Percentiles rank a stretch among this genome's conserved stretches.
Conservation (phyloP, 2,329 filamentous ascomycete genomes). For the Penicillium concentricum region DNA sequence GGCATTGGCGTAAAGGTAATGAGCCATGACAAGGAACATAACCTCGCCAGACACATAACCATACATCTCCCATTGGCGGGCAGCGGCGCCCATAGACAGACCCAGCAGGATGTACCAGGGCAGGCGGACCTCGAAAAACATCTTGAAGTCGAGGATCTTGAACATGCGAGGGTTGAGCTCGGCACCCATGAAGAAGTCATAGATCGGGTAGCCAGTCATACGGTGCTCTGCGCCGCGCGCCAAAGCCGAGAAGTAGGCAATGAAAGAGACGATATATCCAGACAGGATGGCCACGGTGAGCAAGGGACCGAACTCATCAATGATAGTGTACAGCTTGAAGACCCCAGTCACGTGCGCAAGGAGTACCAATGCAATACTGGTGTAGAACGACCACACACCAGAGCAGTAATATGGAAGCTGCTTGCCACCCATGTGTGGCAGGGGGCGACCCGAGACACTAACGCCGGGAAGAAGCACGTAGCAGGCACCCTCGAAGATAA, state of each 20-base stretch:
- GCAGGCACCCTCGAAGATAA: constrained; percentile 76
- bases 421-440: constrained; percentile 77
- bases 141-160: constrained; percentile 82
- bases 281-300: constrained; percentile 91
- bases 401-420: constrained; percentile 95
- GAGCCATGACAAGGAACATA: constrained; percentile 79
- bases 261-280: constrained; percentile 76
- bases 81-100: constrained; percentile 71
- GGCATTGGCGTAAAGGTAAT: constrained; percentile 88
- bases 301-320: constrained; percentile 92
- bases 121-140: constrained; percentile 92
- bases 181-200: constrained; percentile 89
- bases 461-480: constrained; percentile 88
- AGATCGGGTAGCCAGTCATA: constrained; percentile 80
- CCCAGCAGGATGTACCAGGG: constrained; percentile 91
- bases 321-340: constrained; percentile 86
- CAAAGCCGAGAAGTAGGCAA: constrained; percentile 84
- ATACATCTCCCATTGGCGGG: constrained; percentile 79
- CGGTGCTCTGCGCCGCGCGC: constrained; percentile 80
- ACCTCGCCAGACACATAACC: constrained; percentile 87
- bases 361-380: constrained; percentile 71
- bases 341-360: constrained; percentile 75
- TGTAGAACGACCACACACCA: constrained; percentile 81
- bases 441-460: constrained; percentile 81
- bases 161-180: constrained; percentile 86